Conservation (phyloP, 1,139 yeast genomes). For the Candida sanyaensis region DNA sequence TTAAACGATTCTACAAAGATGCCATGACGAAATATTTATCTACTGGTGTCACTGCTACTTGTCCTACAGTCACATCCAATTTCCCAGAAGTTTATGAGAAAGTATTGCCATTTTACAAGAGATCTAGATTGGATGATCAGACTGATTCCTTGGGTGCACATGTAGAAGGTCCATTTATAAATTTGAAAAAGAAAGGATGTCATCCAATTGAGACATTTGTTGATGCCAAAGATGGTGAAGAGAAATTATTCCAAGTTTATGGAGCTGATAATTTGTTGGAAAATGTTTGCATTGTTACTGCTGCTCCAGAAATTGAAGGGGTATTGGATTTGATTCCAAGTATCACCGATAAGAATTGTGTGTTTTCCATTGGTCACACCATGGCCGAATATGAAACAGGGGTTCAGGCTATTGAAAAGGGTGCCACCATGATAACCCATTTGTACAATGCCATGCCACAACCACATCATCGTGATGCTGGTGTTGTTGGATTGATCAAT, state of each 20-base stretch:
- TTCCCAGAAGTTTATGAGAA: constrained; percentile 53
- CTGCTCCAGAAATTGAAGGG: constrained; percentile 64
- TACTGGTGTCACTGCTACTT: constrained; percentile 60
- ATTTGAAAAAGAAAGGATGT: constrained; percentile 58
- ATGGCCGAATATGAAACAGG: constrained; percentile 51
- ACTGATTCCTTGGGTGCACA: constrained; percentile 66
- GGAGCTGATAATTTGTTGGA: constrained; percentile 43
- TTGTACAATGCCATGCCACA: constrained; percentile 70
- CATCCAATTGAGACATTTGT: constrained; percentile 61
- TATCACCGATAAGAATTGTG: constrained; percentile 35
- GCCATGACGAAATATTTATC: constrained; percentile 51
- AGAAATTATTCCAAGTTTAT: constrained; percentile 44
- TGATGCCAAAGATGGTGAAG: constrained; percentile 42
- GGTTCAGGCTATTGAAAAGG: constrained; percentile 49
- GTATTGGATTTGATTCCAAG: constrained; percentile 50
- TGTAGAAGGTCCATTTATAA: constrained; percentile 64
- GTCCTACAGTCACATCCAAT: constrained; percentile 64
- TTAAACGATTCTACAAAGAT: constrained; percentile 37
- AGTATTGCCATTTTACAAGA: constrained; percentile 49
- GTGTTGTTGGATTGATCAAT: constrained; percentile 57
- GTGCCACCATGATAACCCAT: constrained; percentile 65
- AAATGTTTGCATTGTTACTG: constrained; percentile 55
- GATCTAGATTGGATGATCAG: constrained; percentile 34
- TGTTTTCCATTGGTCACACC: constrained; percentile 61
- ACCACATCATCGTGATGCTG: constrained; percentile 64